Percentiles rank a stretch among this genome's conserved stretches.
These are phyloP conservation scores for Rhynchospora breviuscula DNA, from an alignment of 176 grass and related monocot species.

Conservation along the genomic window DNA sequence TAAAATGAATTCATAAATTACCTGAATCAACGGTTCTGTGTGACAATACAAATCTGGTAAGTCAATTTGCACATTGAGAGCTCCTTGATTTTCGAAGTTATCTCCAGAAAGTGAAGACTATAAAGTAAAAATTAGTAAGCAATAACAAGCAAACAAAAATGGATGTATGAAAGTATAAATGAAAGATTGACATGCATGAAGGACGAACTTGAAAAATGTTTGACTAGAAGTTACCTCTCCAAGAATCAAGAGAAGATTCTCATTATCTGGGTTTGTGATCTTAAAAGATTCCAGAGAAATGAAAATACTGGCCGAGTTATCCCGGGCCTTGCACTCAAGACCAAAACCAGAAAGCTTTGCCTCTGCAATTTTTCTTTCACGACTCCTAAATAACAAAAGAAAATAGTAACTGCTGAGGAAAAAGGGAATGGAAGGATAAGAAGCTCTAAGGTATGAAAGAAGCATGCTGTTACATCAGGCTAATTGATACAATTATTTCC, in stretches of 20 bases:
- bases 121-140: slow-evolving; percentile 30
- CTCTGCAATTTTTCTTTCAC: slow-evolving; percentile 47
- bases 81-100: slow-evolving; percentile 26
- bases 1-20: slow-evolving; percentile 34
- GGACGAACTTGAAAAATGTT: slow-evolving; percentile 1
- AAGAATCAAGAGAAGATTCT: slow-evolving; percentile 47
- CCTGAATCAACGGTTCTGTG: slow-evolving; percentile 54
- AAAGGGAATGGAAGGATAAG: slow-evolving; percentile 8
- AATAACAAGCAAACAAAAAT: slow-evolving; percentile 27
- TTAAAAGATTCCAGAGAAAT: slow-evolving; percentile 62
- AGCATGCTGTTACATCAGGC: slow-evolving; percentile 43
- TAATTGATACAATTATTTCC: slow-evolving; percentile 48
- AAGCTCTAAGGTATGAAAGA: slow-evolving; percentile 13
- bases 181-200: slow-evolving; percentile 5
- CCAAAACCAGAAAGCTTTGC: slow-evolving; percentile 42
- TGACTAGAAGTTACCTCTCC: slow-evolving; percentile 48
- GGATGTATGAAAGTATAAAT: slow-evolving; percentile 13
- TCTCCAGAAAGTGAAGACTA: slow-evolving; percentile 47
- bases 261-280: slow-evolving; percentile 57
- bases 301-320: slow-evolving; percentile 65
- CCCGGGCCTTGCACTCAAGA: slow-evolving; percentile 73
- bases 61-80: slow-evolving; percentile 67
- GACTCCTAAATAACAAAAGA: slow-evolving; percentile 36
- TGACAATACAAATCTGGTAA: slow-evolving; percentile 47
- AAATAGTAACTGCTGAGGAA: neutral